Evolutionary conservation across 2,329 filamentous ascomycete genomes (phyloP).

Genomic region (Hymenoscyphus scutula): DNA sequence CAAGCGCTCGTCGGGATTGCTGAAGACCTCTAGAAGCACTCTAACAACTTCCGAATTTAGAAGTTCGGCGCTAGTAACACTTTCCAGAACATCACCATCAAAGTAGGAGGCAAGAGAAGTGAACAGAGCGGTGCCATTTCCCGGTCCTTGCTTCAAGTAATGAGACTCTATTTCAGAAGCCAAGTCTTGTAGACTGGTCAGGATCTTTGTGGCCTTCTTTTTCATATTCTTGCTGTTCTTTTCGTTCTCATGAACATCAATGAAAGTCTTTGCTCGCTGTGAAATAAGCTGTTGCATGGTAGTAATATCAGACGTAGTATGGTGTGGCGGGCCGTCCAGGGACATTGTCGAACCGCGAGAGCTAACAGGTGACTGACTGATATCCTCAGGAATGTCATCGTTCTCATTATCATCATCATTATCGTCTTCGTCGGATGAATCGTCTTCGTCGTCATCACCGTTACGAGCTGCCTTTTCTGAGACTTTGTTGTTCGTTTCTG

Average conservation of each 20-base stretch:
- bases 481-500: constrained; percentile 34
- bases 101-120: constrained; percentile 77
- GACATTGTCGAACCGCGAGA: constrained; percentile 67
- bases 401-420: constrained; percentile 49
- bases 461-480: constrained; percentile 30
- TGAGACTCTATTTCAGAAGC: constrained; percentile 69
- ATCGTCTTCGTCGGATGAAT: constrained; percentile 41
- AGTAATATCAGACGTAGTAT: constrained; percentile 47
- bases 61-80: constrained; percentile 92
- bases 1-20: constrained; percentile 61
- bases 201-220: constrained; percentile 72
- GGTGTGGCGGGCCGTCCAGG: constrained; percentile 52
- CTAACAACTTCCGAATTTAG: constrained; percentile 87
- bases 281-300: constrained; percentile 72
- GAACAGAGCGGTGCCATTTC: constrained; percentile 67
- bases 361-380: constrained; percentile 35
- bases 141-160: constrained; percentile 58
- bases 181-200: constrained; percentile 69
- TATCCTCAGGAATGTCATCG: constrained; percentile 52
- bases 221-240: constrained; percentile 70
- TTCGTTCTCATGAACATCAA: constrained; percentile 78
- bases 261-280: constrained; percentile 74
- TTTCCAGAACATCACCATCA: constrained; percentile 82
- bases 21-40: constrained; percentile 78
- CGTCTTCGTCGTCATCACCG: constrained; percentile 42